Base-by-base conservation (phyloP, 768 basidiomycete species). In the Mycena vulgaris region DNA sequence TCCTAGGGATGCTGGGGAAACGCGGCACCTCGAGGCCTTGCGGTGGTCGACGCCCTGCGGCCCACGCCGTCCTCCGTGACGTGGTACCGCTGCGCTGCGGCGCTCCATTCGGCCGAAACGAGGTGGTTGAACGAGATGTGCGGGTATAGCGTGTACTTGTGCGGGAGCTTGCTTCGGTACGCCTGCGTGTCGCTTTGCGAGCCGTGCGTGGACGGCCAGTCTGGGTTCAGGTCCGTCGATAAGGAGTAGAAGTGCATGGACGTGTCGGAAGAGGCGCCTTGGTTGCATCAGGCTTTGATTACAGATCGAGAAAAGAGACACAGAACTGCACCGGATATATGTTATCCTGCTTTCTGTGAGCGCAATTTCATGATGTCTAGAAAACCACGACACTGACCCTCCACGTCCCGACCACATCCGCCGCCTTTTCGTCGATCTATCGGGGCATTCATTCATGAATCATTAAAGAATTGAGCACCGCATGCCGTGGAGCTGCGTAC, bases 351-450 rank as follows among this genome's bases (percentile, higher is more conserved):
- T 21, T 16, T 16, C 28, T 14, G 48, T 49, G 2, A 27, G 48
- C 47, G 17, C 49, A 47, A 17, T 61, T 19, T 51, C 42, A 16
- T 49, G n/a, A n/a, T n/a, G n/a, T n/a, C n/a, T n/a, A n/a, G n/a
- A n/a, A n/a, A n/a, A n/a, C n/a, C n/a, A n/a, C n/a, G n/a, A n/a
- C 28, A 80, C 85, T 58, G 69, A 89, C 89, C 78, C 87, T 83
- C 88, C 88, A 89, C 52, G 88, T 89, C 60, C 88, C 89, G 53
- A 88, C 88, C 51, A 89, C 80, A 39, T 82, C 77, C 27, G 76
- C 73, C 31, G 83, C 87, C 63, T 82, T 84, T 72, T 89, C 88
- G 66, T 84, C 88, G 25, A 89, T 88, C 88, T 89, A 71, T 7
- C 14, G 39, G 39, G 39, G 14, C 39, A 39, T 39, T 39, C n/a